These are phyloP conservation scores for Ceratocystis cubensis DNA, from an alignment of 2,329 filamentous ascomycete genomes.

Conservation along the genomic window DNA sequence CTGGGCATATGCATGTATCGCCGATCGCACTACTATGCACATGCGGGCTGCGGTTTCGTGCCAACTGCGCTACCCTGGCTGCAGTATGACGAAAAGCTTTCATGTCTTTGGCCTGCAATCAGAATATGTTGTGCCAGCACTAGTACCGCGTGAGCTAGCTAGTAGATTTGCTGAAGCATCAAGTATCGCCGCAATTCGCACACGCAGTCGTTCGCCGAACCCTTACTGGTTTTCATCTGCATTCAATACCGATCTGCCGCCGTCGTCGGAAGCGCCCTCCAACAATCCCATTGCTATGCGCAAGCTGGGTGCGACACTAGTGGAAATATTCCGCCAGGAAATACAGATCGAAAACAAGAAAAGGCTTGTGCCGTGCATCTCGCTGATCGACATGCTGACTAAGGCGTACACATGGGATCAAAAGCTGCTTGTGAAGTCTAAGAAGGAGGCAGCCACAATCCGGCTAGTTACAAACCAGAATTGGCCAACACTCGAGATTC, in stretches of 20 bases:
- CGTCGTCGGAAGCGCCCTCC: not conserved
- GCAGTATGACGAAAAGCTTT: slow-evolving; percentile 2
- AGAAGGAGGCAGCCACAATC: not conserved
- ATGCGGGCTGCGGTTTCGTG: slow-evolving; percentile 26
- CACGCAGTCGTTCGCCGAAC: not conserved
- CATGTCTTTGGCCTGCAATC: not conserved
- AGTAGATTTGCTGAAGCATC: not conserved
- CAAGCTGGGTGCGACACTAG: slow-evolving; percentile 15
- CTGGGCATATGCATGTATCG: slow-evolving; percentile 28
- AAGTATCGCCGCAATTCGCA: not conserved
- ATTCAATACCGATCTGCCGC: not conserved
- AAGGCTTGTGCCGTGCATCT: slow-evolving; percentile 2
- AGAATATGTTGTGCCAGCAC: slow-evolving; percentile 18
- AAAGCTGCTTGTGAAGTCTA: not conserved
- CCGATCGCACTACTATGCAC: slow-evolving; percentile 23
- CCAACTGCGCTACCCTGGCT: slow-evolving; percentile 18
- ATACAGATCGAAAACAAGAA: not conserved
- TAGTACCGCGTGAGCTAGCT: slow-evolving; percentile 17
- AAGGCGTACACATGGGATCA: slow-evolving; percentile 12
- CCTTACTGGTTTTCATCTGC: not conserved
- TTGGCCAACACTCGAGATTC: slow-evolving; percentile 9
- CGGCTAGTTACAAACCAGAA: not conserved
- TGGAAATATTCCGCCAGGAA: slow-evolving; percentile 7
- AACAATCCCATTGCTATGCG: not conserved
- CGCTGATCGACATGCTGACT: slow-evolving; percentile 12